phyloP scores from a whole-genome alignment of 495 filamentous ascomycete genomes.

The Aspergillus asperescens region DNA sequence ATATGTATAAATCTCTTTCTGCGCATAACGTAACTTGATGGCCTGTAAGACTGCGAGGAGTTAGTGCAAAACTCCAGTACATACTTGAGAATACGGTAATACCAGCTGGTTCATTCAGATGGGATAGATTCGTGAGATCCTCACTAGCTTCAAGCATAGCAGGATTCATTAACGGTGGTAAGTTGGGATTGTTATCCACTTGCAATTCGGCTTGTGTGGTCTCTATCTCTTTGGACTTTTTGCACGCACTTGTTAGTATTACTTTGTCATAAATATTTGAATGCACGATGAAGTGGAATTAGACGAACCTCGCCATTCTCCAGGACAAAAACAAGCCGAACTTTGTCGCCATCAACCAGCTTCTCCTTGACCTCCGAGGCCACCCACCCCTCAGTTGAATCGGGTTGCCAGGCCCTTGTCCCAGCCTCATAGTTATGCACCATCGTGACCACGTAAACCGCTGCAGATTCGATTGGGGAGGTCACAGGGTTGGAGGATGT shows the following conservation, averaged over 20 bases:
- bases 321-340: constrained; percentile 76
- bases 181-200: constrained; percentile 59
- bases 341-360: constrained; percentile 75
- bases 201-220: constrained; percentile 76
- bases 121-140: constrained; percentile 94
- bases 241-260: constrained; percentile 20
- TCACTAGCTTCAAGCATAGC: constrained; percentile 98
- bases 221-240: constrained; percentile 70
- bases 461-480: constrained; percentile 3
- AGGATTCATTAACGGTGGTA: constrained; percentile 97
- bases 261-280: neutral
- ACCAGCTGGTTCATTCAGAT: constrained; percentile 98
- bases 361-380: constrained; percentile 92
- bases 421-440: constrained; percentile 96
- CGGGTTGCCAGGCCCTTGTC: constrained; percentile 96
- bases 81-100: constrained; percentile 26
- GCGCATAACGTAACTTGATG: constrained; percentile 93
- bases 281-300: neutral
- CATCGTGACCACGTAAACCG: constrained; percentile 46
- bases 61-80: constrained; percentile 28
- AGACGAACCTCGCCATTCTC: constrained; percentile 84
- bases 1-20: constrained; percentile 99
- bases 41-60: constrained; percentile 77
- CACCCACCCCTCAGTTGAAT: constrained; percentile 92
- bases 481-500: constrained; percentile 15